Percentiles rank a stretch among this genome's conserved stretches.
phyloP scores from a whole-genome alignment of 176 grass and related monocot genomes.

The Oryza glumipatula region DNA sequence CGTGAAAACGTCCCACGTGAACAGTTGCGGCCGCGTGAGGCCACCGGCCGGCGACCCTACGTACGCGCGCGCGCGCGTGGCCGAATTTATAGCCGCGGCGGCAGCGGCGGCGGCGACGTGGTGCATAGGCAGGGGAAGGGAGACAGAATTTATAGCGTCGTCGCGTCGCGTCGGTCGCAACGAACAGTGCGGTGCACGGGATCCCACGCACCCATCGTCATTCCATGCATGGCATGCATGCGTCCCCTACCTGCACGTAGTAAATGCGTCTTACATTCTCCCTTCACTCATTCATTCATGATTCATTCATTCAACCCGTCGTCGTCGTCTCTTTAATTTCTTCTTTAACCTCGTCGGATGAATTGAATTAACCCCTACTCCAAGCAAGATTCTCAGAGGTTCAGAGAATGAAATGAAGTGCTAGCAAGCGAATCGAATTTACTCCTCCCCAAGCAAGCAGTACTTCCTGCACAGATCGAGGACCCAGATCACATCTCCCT shows the following conservation, averaged over 20 bases:
- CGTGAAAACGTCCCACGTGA: not conserved
- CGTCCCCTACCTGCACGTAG: constrained; percentile 10
- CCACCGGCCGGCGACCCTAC: not conserved
- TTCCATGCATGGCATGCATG: not conserved
- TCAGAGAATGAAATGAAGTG: not conserved
- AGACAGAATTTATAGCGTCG: not conserved
- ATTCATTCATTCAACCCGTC: not conserved
- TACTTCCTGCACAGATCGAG: not conserved
- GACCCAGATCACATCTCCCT: not conserved
- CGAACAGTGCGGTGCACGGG: not conserved
- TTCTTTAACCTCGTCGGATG: not conserved
- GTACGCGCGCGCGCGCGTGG: not conserved
- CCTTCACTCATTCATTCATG: not conserved
- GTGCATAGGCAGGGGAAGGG: not conserved
- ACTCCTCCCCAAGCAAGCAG: not conserved
- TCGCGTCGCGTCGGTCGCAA: not conserved
- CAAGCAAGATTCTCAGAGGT: not conserved
- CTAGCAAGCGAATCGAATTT: not conserved
- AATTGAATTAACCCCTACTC: too few species aligned
- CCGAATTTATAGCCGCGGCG: not conserved
- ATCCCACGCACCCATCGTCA: not conserved
- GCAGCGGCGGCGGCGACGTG: not conserved
- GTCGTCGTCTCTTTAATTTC: not conserved
- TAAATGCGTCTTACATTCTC: constrained; percentile 41
- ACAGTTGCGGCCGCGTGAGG: not conserved